Percentiles rank a stretch among this genome's conserved stretches.
These are phyloP conservation scores for Porcisia deanei DNA, from an alignment of 208 protist species.

Conservation along the genomic window DNA sequence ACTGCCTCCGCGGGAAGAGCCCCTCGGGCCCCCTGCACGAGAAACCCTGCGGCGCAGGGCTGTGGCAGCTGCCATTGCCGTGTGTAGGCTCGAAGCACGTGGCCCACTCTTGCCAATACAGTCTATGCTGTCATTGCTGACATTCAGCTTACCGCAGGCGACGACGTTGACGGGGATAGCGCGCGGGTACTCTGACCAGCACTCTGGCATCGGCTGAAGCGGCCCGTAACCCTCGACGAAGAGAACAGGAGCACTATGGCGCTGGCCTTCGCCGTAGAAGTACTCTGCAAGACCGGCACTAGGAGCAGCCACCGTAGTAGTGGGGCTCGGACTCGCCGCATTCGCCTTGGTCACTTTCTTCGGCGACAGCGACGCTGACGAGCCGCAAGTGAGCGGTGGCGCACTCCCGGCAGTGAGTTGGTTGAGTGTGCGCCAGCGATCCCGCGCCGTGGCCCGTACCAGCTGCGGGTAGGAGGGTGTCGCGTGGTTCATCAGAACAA, in stretches of 20 bases:
- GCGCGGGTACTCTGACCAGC: conserved; percentile 26
- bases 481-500: conserved; percentile 18
- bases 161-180: conserved; percentile 11
- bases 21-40: conserved; percentile 5
- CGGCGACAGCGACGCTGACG: background rate
- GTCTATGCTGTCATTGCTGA: conserved; percentile 4
- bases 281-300: conserved; percentile 11
- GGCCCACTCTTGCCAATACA: background rate
- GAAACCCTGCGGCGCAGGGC: conserved; percentile 18
- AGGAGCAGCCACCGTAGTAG: background rate
- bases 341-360: background rate
- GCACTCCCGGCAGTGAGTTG: conserved; percentile 21
- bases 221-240: conserved; percentile 75
- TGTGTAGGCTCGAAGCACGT: conserved; percentile 1
- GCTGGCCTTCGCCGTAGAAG: conserved; percentile 26
- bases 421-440: conserved; percentile 35
- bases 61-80: conserved; percentile 21
- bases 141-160: background rate
- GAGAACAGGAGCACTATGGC: conserved; percentile 15
- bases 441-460: conserved; percentile 21
- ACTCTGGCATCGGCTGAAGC: conserved; percentile 31
- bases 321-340: background rate
- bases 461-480: conserved; percentile 15
- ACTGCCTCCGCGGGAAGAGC: conserved; percentile 1
- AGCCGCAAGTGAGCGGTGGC: background rate